Evolutionary conservation across 164 flowering plant species (phyloP), one percentile per base, ranked within the genome.

Genomic region (Umbilicus rupestris): DNA sequence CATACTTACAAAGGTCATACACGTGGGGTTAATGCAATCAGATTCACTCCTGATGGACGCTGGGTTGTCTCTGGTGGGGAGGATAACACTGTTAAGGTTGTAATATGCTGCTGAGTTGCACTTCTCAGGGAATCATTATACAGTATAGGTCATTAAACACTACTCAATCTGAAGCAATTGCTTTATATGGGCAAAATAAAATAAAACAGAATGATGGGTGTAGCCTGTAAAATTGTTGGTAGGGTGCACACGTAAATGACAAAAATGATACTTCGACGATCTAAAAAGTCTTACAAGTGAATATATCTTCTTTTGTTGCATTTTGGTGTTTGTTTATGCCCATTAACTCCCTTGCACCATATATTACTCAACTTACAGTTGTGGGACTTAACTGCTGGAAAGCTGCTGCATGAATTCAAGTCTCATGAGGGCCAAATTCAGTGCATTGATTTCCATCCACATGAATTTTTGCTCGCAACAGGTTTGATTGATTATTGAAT

Each of bases 1-100:
- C 99, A 94, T 74, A 94, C 99, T 14, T 94, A 91, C 83, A 95
- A 95, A 74, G 97, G 99, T 46, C 99, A 95, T 71, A 95, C 96
- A 22, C 83, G 97, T 66, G 99, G 97, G 49, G 94, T 95, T 68
- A 91, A 79, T 83, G 87, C 93, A 16, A 87, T 95, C 75, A 85
- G 97, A 71, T 95, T 95, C 70, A 95, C 97, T 44, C 99, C 99
- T 39, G 99, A 95, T 84, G 99, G 99, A 26, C 96, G 99, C 33
- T 95, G 99, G 99, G 89, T 95, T 76, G 99, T 95, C 16, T 95
- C 99, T 73, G 99, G 97, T 55, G 97, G 99, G 67, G 96, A 91
- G 75, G 99, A 92, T 81, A 85, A 88, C 70, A 77, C 81, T 42
- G 97, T 95, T 63, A 95, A 95, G 97, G 99, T 91, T 72, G 60